Evolutionary conservation across 2,329 filamentous ascomycete genomes (phyloP), one percentile per base, ranked within the genome.

Genomic region (Colletotrichum australisinense): DNA sequence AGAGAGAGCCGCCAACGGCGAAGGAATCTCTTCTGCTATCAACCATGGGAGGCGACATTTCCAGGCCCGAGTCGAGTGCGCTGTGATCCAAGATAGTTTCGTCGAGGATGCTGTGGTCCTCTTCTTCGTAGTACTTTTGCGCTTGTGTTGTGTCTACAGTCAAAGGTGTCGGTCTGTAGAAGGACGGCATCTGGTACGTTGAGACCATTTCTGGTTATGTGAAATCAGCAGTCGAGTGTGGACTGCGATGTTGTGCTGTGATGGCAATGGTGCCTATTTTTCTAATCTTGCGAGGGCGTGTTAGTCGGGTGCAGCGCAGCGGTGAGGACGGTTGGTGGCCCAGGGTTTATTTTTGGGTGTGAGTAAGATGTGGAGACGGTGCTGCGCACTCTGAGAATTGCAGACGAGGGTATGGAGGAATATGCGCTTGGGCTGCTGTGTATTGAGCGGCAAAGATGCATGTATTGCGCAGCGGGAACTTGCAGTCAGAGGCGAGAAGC

Each of bases 11-110:
- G 67, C 87, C 85, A 62, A 91, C 86, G 75, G 87, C 88, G 79
- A 92, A 92, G 1, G 91, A 92, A 74, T 92, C 90, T 81, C 90
- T 86, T 78, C 90, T 86, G 85, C 89, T 91, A 78, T 87, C 88
- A 76, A 85, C 85, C 88, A 92, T 90, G 76, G 87, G 87, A 52
- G 90, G 90, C 64, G 90, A 92, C 83, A 92, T 88, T 77, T 92
- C 90, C 68, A 92, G 82, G 65, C 87, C 88, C 7, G 90, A 91
- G 81, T 92, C 90, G 76, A 92, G 81, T 63, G 84, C 86, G 80
- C 83, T 88, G 80, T 89, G 87, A 77, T 92, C 90, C 76, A 92
- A 84, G 78, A 90, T 88, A 81, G 84, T 86, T 69, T 92, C 90
- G 84, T 92, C 90, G 76, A 92, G 83, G 78, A 90, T 88, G 82